Percentiles rank a stretch among this genome's conserved stretches.
Evolutionary conservation across 345 rosid genomes (phyloP).

Genomic region (Noccaea caerulescens): DNA sequence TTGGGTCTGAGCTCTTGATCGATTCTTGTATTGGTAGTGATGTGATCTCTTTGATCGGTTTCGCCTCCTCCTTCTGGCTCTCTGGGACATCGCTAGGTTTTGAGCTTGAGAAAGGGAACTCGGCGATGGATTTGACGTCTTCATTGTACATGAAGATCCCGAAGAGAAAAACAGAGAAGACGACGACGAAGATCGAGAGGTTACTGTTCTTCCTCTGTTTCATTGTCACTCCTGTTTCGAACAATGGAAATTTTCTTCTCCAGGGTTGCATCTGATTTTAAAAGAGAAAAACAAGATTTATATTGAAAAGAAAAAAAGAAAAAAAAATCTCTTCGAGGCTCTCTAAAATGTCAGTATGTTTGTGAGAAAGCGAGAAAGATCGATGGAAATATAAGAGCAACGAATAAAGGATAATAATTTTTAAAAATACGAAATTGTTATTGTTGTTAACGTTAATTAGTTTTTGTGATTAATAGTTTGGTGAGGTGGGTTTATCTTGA

Average conservation of each 20-base stretch:
- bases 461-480: slow-evolving; percentile 50
- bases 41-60: slow-evolving; percentile 23
- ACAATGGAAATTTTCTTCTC: slow-evolving; percentile 56
- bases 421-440: slow-evolving; percentile 4
- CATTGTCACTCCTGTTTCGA: slow-evolving; percentile 61
- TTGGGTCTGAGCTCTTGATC: slow-evolving; percentile 37
- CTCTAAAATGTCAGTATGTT: slow-evolving; percentile 31
- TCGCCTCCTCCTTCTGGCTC: slow-evolving; percentile 1
- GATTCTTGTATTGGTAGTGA: slow-evolving; percentile 47
- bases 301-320: not conserved
- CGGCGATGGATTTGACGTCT: slow-evolving; percentile 83
- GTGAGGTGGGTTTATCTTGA: slow-evolving; percentile 65
- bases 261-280: slow-evolving; percentile 56
- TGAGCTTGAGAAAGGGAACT: slow-evolving; percentile 77
- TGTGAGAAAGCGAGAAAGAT: slow-evolving; percentile 40
- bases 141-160: slow-evolving; percentile 77
- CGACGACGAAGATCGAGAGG: slow-evolving; percentile 66
- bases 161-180: slow-evolving; percentile 70
- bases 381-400: slow-evolving; percentile 40
- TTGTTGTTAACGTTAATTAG: slow-evolving; percentile 39
- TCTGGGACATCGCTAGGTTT: slow-evolving; percentile 51
- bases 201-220: slow-evolving; percentile 74
- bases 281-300: not conserved
- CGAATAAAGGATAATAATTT: slow-evolving; percentile 9
- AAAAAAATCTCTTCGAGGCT: not conserved